phyloP scores from a whole-genome alignment of 192 early-diverging fungal genomes.

The Ramicandelaber brevisporus region DNA sequence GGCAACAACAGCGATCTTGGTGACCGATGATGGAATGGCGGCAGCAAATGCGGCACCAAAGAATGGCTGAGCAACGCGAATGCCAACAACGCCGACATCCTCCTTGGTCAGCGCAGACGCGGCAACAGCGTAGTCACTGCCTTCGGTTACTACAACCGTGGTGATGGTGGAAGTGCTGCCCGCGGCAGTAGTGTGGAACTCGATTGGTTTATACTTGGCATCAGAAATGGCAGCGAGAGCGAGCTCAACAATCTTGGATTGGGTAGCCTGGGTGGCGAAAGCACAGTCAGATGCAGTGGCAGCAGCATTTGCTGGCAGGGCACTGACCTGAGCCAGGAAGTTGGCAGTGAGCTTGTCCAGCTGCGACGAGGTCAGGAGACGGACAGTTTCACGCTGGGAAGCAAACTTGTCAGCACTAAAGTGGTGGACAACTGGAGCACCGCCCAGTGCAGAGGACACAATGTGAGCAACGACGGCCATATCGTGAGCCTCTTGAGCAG shows the following conservation, averaged over 20 bases:
- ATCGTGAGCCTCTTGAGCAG: conserved; percentile 75
- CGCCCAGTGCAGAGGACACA: conserved; percentile 24
- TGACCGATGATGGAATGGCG: too few relatives aligned
- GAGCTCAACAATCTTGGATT: too few relatives aligned
- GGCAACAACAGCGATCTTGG: too few relatives aligned
- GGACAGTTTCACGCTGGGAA: conserved; percentile 18
- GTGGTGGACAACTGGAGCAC: conserved; percentile 57
- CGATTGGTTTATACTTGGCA: conserved; percentile 14
- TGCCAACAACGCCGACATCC: too few relatives aligned
- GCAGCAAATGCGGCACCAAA: too few relatives aligned
- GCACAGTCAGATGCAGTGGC: conserved; percentile 9
- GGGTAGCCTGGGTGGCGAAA: too few relatives aligned
- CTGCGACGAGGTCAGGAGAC: conserved; percentile 20
- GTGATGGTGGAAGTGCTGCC: too few relatives aligned
- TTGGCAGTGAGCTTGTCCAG: conserved; percentile 16
- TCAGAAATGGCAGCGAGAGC: conserved; percentile 14
- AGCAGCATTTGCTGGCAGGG: conserved; percentile 2
- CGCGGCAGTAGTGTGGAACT: too few relatives aligned
- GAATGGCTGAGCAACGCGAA: too few relatives aligned
- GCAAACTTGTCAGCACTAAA: conserved; percentile 41
- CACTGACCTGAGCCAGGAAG: neutral
- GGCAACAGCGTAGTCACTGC: too few relatives aligned
- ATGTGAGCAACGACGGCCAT: conserved; percentile 64
- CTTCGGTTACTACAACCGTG: too few relatives aligned
- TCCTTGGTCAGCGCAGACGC: too few relatives aligned